phyloP scores from a whole-genome alignment of 176 grass and related monocot species.

The Pharus latifolius region DNA sequence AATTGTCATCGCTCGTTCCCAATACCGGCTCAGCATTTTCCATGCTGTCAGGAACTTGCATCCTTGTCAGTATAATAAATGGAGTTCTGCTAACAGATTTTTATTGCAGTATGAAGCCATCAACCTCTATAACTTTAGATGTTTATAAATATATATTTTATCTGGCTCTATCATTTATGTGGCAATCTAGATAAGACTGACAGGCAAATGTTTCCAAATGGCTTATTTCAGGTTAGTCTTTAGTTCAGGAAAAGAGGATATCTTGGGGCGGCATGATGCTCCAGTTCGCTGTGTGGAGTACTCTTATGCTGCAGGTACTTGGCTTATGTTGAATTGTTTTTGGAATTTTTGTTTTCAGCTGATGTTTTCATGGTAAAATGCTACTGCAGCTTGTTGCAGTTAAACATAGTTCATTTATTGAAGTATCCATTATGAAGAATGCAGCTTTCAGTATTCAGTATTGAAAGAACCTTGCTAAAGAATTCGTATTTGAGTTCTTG shows the following conservation, averaged over 20 bases:
- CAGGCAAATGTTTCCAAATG: neutral
- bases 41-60: no score
- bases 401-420: neutral
- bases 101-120: no score
- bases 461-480: neutral
- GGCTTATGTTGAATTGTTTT: neutral
- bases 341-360: neutral
- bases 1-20: no score
- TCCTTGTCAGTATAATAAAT: no score
- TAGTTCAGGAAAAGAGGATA: constrained; percentile 71
- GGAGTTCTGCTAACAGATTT: neutral
- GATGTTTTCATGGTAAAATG: neutral
- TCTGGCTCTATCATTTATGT: neutral
- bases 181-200: neutral
- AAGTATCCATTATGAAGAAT: neutral
- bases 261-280: constrained; percentile 80
- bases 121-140: neutral
- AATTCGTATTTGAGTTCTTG: neutral
- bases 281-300: constrained; percentile 94
- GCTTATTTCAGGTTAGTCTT: constrained; percentile 63
- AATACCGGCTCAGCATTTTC: no score
- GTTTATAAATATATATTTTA: neutral
- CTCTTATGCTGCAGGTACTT: constrained; percentile 86
- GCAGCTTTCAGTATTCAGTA: neutral
- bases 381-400: constrained; percentile 12